Evolutionary conservation across 192 early-diverging fungal genomes (phyloP).

Genomic region (Rhizophagus sp.): DNA sequence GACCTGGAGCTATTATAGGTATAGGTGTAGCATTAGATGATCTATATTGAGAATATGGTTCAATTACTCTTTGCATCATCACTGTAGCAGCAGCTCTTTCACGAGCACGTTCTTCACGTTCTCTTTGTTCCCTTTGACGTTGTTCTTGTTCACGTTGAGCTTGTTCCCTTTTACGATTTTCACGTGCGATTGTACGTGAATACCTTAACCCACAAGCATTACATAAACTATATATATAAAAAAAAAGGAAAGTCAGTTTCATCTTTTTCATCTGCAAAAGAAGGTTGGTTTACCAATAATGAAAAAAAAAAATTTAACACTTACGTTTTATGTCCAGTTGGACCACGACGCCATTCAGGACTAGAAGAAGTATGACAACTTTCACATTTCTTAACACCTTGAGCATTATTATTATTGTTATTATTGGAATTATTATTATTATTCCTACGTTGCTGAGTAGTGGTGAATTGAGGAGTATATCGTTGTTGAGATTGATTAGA

Average conservation of each 20-base stretch:
- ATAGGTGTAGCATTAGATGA: not conserved
- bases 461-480: not conserved
- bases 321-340: conserved; percentile 57
- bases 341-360: conserved; percentile 59
- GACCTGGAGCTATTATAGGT: not conserved
- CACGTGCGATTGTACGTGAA: conserved; percentile 43
- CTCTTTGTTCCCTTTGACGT: conserved; percentile 7
- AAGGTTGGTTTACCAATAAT: not conserved
- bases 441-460: not conserved
- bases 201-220: conserved; percentile 60
- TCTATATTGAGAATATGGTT: conserved; percentile 15
- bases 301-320: conserved; percentile 6
- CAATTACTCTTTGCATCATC: conserved; percentile 15
- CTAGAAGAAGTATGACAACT: conserved; percentile 53
- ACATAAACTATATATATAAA: conserved; percentile 40
- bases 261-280: not conserved
- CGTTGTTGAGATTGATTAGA: not conserved
- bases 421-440: not conserved
- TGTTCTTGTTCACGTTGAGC: conserved; percentile 30
- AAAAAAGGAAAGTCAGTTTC: not conserved
- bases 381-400: conserved; percentile 43
- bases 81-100: not conserved
- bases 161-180: conserved; percentile 37
- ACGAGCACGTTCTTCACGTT: conserved; percentile 12
- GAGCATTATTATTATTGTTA: conserved; percentile 14